Conservation (phyloP, 768 basidiomycete genomes). For the Tulasnella sp. region DNA sequence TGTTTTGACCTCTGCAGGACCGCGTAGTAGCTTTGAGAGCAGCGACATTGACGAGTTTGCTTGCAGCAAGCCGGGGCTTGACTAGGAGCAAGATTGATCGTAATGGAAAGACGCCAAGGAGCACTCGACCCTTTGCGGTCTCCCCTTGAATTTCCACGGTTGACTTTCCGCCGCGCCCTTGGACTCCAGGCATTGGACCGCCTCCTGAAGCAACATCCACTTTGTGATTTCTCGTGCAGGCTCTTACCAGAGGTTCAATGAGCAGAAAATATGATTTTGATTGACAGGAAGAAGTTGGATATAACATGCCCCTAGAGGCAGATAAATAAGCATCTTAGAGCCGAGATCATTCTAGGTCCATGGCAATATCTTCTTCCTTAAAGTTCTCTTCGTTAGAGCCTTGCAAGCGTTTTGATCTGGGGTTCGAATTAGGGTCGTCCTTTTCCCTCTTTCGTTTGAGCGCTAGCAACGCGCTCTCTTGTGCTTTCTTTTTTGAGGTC, state of each 20-base stretch:
- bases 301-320: neutral
- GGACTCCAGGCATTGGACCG: no score
- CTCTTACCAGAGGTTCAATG: no score
- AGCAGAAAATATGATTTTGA: no score
- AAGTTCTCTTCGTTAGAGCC: neutral
- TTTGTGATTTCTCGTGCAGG: no score
- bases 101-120: neutral
- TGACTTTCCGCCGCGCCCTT: neutral
- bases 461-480: neutral
- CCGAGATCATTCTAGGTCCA: neutral
- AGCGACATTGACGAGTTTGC: slow-evolving; percentile 53
- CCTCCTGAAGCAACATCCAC: no score
- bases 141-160: neutral
- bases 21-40: slow-evolving; percentile 67
- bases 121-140: neutral
- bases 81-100: neutral
- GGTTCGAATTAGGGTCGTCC: neutral
- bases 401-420: neutral
- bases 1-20: slow-evolving; percentile 37
- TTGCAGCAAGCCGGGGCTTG: neutral
- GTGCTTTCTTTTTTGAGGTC: neutral
- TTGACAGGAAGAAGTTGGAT: no score
- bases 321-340: neutral
- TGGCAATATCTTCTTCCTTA: neutral
- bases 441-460: neutral